Evolutionary conservation across 208 protist species (phyloP), one percentile per base, ranked within the genome.

Genomic region (Acanthamoeba polyphaga): DNA sequence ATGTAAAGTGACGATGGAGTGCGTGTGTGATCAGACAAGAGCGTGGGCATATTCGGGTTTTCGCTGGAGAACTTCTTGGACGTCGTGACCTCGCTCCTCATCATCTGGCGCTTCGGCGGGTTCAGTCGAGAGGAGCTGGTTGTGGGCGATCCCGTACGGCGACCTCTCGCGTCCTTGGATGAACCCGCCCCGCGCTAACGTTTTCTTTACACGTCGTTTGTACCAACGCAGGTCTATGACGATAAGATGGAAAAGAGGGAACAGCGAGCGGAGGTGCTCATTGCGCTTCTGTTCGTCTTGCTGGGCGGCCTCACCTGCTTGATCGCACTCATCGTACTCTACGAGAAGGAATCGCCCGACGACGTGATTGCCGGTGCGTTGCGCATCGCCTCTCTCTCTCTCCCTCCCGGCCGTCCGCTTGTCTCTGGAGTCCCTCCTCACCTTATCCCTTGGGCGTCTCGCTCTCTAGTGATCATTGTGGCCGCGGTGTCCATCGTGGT

Each of bases 61-160:
- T 80, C 72, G 4, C 22, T 80, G 43, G 72, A 80, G 72, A 80
- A 80, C 43, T 80, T 80, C 19, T n/a, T 80, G 72, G 72, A 80
- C 22, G 72, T 80, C 38, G 49, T 88, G 29, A 88, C 80, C 17
- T 88, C 80, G 49, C 51, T 88, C 51, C 80, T 88, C 51, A 88
- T 88, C 80, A 88, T 88, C 43, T 88, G 80, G 80, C 80, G 80
- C 51, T 88, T 88, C 49, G 80, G 80, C 13, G 80, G 80, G 4
- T 88, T 88, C 29, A 88, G 80, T 3, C 43, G 53, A 43, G 43
- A 17, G 27, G 80, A 32, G 32, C 49, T 88, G 29, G 49, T 88
- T 0, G 80, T 88, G 6, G 80, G 80, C n/a, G 80, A 88, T 88
- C 49, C 80, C 32, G 80, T 88, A 88, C 51, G 38, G 9, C 6